Percentiles rank a stretch among this genome's conserved stretches.
phyloP scores from a whole-genome alignment of 225 moss, liverwort and hornwort genomes.

The Neckera pumila region DNA sequence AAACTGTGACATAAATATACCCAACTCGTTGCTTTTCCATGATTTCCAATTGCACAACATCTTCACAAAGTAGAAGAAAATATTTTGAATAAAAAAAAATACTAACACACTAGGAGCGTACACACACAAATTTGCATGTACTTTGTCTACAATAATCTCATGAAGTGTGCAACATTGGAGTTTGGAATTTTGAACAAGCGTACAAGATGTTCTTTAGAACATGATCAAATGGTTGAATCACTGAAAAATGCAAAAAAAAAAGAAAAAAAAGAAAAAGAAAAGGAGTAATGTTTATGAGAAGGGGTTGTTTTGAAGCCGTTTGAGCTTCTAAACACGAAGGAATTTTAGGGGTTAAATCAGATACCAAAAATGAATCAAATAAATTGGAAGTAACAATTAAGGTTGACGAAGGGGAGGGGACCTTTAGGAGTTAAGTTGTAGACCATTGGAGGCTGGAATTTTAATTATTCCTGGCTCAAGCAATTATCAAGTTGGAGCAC shows the following conservation, averaged over 20 bases:
- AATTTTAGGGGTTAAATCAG: not conserved
- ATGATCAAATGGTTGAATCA: too few relatives aligned
- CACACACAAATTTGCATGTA: not conserved
- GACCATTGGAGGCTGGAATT: not conserved
- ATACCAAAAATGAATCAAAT: not conserved
- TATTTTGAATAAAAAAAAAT: not conserved
- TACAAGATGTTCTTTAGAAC: not conserved
- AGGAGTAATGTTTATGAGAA: too few relatives aligned
- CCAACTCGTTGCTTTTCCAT: not conserved
- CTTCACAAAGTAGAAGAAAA: not conserved
- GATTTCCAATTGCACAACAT: not conserved
- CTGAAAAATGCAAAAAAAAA: too few relatives aligned
- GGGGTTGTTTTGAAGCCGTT: too few relatives aligned
- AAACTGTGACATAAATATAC: not conserved
- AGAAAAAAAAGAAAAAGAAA: too few relatives aligned
- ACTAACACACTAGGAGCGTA: fast-evolving
- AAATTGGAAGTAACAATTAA: not conserved
- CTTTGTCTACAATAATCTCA: not conserved
- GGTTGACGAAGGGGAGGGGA: not conserved
- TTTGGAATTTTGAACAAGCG: not conserved
- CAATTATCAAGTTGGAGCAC: not conserved
- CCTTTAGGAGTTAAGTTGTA: not conserved
- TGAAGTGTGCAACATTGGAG: not conserved
- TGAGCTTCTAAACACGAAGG: not conserved
- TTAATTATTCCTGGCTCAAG: not conserved